These are phyloP conservation scores for Plectosphaerella sp. DNA, from an alignment of 2,329 filamentous ascomycete genomes.

Conservation along the genomic window DNA sequence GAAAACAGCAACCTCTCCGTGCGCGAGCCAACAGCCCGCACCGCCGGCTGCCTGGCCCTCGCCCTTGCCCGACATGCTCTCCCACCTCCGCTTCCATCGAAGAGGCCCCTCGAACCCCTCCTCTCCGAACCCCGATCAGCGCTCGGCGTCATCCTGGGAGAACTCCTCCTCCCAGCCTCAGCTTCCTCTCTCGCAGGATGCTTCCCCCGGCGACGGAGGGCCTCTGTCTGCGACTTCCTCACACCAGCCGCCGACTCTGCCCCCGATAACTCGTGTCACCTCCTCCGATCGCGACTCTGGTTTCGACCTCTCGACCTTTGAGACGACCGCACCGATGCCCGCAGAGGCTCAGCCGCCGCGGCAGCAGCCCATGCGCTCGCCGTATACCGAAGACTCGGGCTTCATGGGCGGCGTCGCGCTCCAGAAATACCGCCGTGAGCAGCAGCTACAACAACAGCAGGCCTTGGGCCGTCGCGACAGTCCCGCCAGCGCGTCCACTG, in stretches of 20 bases:
- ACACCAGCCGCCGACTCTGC: constrained; percentile 42
- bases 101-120: constrained; percentile 51
- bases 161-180: constrained; percentile 31
- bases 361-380: constrained; percentile 23
- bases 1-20: neutral
- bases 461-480: no score
- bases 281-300: constrained; percentile 28
- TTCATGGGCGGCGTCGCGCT: constrained; percentile 54
- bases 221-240: constrained; percentile 24
- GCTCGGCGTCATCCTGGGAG: constrained; percentile 27
- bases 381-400: constrained; percentile 32
- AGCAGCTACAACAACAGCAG: constrained; percentile 17
- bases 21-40: neutral
- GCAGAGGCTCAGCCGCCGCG: constrained; percentile 11
- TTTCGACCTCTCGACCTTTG: constrained; percentile 8
- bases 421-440: constrained; percentile 42
- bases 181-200: constrained; percentile 36
- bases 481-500: no score
- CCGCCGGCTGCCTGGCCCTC: neutral
- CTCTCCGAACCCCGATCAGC: constrained; percentile 46
- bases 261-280: constrained; percentile 45
- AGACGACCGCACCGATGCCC: constrained; percentile 9
- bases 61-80: constrained; percentile 34
- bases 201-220: constrained; percentile 27
- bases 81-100: constrained; percentile 54